Evolutionary conservation across 176 grass and related monocot species (phyloP).

Genomic region (Poa pratensis): DNA sequence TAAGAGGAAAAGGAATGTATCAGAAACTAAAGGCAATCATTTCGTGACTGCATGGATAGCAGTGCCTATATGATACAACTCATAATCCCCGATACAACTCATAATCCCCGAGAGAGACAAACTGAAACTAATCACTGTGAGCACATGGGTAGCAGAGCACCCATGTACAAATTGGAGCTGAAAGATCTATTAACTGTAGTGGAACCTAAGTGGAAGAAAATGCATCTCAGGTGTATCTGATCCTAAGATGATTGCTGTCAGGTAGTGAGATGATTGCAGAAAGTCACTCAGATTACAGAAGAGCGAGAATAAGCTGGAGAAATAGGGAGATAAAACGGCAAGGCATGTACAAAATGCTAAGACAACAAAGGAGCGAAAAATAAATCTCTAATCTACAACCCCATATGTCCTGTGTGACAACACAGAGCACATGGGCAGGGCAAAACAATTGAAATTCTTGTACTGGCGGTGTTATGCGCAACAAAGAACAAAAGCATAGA

Average conservation of each 20-base stretch:
- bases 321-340: not conserved
- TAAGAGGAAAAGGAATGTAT: not conserved
- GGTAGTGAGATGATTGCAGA: not conserved
- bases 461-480: not conserved
- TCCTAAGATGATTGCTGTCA: not conserved
- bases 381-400: slow-evolving; percentile 24
- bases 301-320: slow-evolving; percentile 23
- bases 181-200: not conserved
- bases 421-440: not conserved
- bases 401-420: not conserved
- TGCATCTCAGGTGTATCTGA: not conserved
- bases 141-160: not conserved
- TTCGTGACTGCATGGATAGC: not conserved
- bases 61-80: not conserved
- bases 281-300: not conserved
- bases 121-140: not conserved
- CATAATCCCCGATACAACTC: not conserved
- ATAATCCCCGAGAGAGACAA: not conserved
- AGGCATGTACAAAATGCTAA: not conserved
- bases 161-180: slow-evolving; percentile 3
- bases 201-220: slow-evolving; percentile 22
- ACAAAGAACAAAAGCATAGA: not conserved
- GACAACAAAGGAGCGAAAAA: not conserved
- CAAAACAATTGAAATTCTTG: slow-evolving; percentile 30
- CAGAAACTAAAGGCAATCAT: slow-evolving; percentile 25